phyloP scores from a whole-genome alignment of 1,284 basidiomycete species.

The Marasmius sp. region DNA sequence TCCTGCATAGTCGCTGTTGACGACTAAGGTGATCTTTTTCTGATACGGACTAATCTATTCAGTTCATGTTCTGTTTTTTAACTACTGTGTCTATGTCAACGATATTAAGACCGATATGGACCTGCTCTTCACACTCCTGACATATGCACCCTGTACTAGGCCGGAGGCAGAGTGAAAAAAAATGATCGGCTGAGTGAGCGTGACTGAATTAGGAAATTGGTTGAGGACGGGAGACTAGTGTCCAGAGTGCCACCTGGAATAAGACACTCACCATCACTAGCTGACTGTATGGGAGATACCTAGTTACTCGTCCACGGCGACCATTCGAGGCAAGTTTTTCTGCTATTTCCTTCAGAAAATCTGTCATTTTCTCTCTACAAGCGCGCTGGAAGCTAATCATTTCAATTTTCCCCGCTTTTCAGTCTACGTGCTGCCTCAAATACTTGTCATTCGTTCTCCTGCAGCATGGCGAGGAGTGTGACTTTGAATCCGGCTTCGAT shows the following conservation, averaged over 20 bases:
- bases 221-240: not conserved
- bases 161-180: not conserved
- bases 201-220: slow-evolving; percentile 1
- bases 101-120: too few species aligned
- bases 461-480: slow-evolving; percentile 68
- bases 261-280: slow-evolving; percentile 6
- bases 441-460: slow-evolving; percentile 33
- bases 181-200: not conserved
- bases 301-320: slow-evolving; percentile 28
- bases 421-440: slow-evolving; percentile 25
- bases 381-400: slow-evolving; percentile 24
- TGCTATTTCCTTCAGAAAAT: not conserved
- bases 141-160: not conserved
- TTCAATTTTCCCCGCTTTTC: slow-evolving; percentile 19
- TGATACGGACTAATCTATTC: too few species aligned
- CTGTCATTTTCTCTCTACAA: not conserved
- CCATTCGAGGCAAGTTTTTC: slow-evolving; percentile 6
- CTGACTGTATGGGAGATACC: slow-evolving; percentile 39
- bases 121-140: too few species aligned
- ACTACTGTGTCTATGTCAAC: too few species aligned
- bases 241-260: not conserved
- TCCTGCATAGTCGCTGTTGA: not conserved
- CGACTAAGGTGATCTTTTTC: not conserved
- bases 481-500: slow-evolving; percentile 77
- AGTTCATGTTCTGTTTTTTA: too few species aligned